phyloP scores from a whole-genome alignment of 1,139 yeast species.

The Sugiyamaella grinbergsii region DNA sequence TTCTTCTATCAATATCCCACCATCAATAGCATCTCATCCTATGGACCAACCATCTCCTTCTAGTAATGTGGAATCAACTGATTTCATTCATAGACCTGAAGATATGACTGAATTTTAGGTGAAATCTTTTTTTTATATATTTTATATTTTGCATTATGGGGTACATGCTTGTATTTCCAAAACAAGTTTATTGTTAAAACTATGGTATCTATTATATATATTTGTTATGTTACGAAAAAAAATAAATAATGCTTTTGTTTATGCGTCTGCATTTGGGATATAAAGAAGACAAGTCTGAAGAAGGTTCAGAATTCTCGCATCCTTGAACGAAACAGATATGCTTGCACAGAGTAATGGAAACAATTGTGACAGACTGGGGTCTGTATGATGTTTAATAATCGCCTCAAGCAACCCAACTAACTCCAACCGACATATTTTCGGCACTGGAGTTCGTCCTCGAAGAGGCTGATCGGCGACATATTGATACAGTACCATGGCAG shows the following conservation, averaged over 20 bases:
- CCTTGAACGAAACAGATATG: constrained; percentile 27
- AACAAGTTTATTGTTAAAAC: constrained; percentile 2
- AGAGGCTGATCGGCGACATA: constrained; percentile 56
- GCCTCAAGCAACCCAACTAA: constrained; percentile 38
- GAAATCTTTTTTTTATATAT: neutral
- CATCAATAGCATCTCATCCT: constrained; percentile 7
- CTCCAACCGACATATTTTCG: constrained; percentile 55
- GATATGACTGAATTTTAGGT: constrained; percentile 19
- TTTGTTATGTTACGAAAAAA: constrained; percentile 9
- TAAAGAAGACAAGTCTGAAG: constrained; percentile 3
- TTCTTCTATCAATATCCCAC: constrained; percentile 17
- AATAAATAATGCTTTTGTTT: constrained; percentile 10
- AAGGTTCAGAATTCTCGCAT: constrained; percentile 1
- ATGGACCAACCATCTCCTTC: constrained; percentile 19
- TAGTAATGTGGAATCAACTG: constrained; percentile 11
- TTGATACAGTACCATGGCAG: constrained; percentile 54
- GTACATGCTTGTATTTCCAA: neutral
- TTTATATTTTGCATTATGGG: constrained; percentile 11
- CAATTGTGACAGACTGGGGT: constrained; percentile 14
- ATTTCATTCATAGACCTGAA: constrained; percentile 21
- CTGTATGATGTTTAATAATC: constrained; percentile 10
- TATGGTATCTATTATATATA: constrained; percentile 13
- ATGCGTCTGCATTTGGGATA: neutral
- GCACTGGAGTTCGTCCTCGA: constrained; percentile 55
- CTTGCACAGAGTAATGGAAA: constrained; percentile 27